phyloP scores from a whole-genome alignment of 192 early-diverging fungal genomes.

The Kappamyces sp. region DNA sequence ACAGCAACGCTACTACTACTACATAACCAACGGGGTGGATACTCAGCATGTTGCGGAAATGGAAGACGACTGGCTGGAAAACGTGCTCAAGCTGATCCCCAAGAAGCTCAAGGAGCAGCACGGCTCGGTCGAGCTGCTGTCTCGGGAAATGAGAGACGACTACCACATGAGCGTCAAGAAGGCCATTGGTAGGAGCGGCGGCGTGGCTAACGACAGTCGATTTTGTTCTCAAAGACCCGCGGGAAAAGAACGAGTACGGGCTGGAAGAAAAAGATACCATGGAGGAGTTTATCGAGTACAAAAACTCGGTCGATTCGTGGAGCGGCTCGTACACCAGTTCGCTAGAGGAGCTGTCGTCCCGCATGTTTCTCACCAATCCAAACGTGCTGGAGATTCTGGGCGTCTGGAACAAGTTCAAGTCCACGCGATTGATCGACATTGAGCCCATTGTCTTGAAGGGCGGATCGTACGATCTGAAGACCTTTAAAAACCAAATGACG shows the following conservation, averaged over 20 bases:
- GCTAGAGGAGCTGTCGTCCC: conserved; percentile 24
- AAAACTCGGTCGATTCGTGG: conserved; percentile 46
- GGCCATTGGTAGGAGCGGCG: conserved; percentile 40
- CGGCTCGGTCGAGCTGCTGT: conserved; percentile 30
- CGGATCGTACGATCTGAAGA: conserved; percentile 41
- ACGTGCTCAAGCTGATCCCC: conserved; percentile 48
- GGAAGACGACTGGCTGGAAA: conserved; percentile 52
- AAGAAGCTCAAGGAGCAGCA: conserved; percentile 38
- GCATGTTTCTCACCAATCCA: conserved; percentile 41
- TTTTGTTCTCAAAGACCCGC: conserved; percentile 59
- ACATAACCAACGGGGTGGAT: conserved; percentile 59
- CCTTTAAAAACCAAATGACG: conserved; percentile 38
- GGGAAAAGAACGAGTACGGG: conserved; percentile 40
- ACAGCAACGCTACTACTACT: conserved; percentile 64
- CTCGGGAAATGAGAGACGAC: conserved; percentile 57
- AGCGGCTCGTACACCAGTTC: conserved; percentile 27
- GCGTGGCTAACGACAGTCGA: conserved; percentile 36
- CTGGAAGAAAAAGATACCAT: conserved; percentile 10
- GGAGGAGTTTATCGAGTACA: conserved; percentile 43
- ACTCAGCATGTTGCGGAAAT: conserved; percentile 58
- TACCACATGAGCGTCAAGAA: conserved; percentile 64
- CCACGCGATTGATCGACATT: conserved; percentile 43
- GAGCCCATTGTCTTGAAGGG: conserved; percentile 41
- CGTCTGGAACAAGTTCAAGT: conserved; percentile 39
- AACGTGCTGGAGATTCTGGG: conserved; percentile 45